Evolutionary conservation across 1,139 yeast species (phyloP).

Genomic region (Geotrichum citri-aurantii): DNA sequence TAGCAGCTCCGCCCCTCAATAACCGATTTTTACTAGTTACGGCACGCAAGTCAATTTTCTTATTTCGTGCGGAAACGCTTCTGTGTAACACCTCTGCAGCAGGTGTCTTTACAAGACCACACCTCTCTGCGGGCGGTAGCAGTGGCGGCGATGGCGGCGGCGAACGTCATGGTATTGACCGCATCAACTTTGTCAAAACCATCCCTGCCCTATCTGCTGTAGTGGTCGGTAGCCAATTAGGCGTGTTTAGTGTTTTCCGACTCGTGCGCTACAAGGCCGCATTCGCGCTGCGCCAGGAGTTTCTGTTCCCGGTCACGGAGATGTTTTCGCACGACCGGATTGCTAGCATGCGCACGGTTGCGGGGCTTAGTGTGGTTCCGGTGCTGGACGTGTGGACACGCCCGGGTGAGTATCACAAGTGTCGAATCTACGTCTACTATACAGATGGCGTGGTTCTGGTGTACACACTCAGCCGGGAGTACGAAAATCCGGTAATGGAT

Average conservation of each 20-base stretch:
- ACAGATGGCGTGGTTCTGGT: neutral
- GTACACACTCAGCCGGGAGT: neutral
- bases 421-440: neutral
- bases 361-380: neutral
- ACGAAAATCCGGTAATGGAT: neutral
- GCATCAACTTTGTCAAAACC: slow-evolving; percentile 48
- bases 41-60: slow-evolving; percentile 25
- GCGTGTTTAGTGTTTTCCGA: slow-evolving; percentile 52
- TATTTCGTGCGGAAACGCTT: slow-evolving; percentile 48
- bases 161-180: slow-evolving; percentile 41
- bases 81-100: slow-evolving; percentile 49
- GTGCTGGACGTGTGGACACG: neutral
- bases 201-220: slow-evolving; percentile 53
- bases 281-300: slow-evolving; percentile 57
- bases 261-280: slow-evolving; percentile 53
- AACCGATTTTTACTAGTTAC: slow-evolving; percentile 43
- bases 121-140: slow-evolving; percentile 27
- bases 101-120: slow-evolving; percentile 39
- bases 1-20: slow-evolving; percentile 28
- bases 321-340: neutral
- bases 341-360: neutral
- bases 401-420: neutral
- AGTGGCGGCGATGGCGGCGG: neutral
- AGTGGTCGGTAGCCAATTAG: slow-evolving; percentile 54
- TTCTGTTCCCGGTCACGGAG: slow-evolving; percentile 37